phyloP scores from a whole-genome alignment of 2,329 filamentous ascomycete genomes.

The Cyphellophora europaea region DNA sequence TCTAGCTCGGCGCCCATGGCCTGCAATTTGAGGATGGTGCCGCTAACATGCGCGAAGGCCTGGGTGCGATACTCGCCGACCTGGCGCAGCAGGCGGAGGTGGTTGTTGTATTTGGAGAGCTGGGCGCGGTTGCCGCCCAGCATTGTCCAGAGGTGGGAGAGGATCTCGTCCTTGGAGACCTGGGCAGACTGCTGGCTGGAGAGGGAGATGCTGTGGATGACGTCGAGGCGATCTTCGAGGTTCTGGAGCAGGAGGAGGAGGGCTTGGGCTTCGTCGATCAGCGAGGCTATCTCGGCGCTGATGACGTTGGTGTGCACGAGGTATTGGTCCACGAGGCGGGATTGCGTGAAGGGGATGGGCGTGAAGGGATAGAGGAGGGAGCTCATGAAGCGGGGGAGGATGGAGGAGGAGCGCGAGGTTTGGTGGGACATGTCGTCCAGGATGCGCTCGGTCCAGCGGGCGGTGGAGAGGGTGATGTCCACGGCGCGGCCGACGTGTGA shows the following conservation, averaged over 20 bases:
- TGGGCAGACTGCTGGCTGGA: conserved; percentile 53
- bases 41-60: conserved; percentile 59
- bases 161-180: conserved; percentile 53
- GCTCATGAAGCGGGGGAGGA: conserved; percentile 34
- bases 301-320: conserved; percentile 61
- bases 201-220: conserved; percentile 60
- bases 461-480: conserved; percentile 65
- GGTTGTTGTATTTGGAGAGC: conserved; percentile 51
- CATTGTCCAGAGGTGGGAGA: conserved; percentile 63
- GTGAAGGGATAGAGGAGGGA: conserved; percentile 50
- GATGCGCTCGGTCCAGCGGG: conserved; percentile 63
- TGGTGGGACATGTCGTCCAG: conserved; percentile 51
- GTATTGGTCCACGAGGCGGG: conserved; percentile 62
- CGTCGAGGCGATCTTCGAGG: conserved; percentile 59
- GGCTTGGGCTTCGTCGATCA: conserved; percentile 62
- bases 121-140: conserved; percentile 59
- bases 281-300: conserved; percentile 56
- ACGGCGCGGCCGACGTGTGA: conserved; percentile 64
- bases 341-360: conserved; percentile 49
- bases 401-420: conserved; percentile 14
- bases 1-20: conserved; percentile 62
- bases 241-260: conserved; percentile 57
- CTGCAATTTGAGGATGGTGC: conserved; percentile 63
- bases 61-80: conserved; percentile 57
- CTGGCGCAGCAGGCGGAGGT: conserved; percentile 54